A percentile compares a stretch with the other conserved stretches of the same genome.
Conservation (phyloP, 805 yeast genomes). For the Geotrichum ghanense region DNA sequence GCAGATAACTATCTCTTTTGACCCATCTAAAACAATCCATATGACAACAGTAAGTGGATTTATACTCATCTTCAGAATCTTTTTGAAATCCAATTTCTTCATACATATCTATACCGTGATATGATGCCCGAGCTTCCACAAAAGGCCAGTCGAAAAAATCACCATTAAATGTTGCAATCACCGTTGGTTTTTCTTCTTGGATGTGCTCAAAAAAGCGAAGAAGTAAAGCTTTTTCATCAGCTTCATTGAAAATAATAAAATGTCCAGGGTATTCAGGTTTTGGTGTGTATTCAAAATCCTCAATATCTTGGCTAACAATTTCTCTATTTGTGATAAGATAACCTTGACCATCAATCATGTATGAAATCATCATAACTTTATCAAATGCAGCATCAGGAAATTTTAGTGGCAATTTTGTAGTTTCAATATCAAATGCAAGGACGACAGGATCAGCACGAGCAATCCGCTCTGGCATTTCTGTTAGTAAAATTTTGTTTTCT, state of each 20-base stretch:
- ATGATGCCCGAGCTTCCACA: conserved; percentile 76
- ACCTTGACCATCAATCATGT: conserved; percentile 98
- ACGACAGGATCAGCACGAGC: conserved; percentile 98
- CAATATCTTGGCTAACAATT: conserved; percentile 87
- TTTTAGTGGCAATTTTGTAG: conserved; percentile 90
- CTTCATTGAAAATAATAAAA: conserved; percentile 83
- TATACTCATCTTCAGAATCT: conserved; percentile 84
- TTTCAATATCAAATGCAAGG: conserved; percentile 93
- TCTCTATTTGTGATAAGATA: conserved; percentile 88
- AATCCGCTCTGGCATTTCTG: conserved; percentile 58
- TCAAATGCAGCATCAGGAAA: conserved; percentile 89
- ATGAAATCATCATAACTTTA: conserved; percentile 97
- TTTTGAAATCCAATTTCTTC: conserved; percentile 89
- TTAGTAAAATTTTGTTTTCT: conserved; percentile 41
- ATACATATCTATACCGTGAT: conserved; percentile 78
- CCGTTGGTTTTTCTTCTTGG: conserved; percentile 80
- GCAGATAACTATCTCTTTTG: conserved; percentile 90
- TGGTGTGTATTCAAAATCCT: conserved; percentile 95
- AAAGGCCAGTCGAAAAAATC: conserved; percentile 99
- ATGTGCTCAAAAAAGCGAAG: conserved; percentile 81
- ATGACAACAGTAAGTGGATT: conserved; percentile 84
- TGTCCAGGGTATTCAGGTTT: conserved; percentile 89
- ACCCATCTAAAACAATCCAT: conserved; percentile 99
- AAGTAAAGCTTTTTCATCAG: conserved; percentile 66
- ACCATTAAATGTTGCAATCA: conserved; percentile 97